Evolutionary conservation across 108 stramenopile genomes (phyloP), one percentile per base, ranked within the genome.

Genomic region (Conticribra guillardii): DNA sequence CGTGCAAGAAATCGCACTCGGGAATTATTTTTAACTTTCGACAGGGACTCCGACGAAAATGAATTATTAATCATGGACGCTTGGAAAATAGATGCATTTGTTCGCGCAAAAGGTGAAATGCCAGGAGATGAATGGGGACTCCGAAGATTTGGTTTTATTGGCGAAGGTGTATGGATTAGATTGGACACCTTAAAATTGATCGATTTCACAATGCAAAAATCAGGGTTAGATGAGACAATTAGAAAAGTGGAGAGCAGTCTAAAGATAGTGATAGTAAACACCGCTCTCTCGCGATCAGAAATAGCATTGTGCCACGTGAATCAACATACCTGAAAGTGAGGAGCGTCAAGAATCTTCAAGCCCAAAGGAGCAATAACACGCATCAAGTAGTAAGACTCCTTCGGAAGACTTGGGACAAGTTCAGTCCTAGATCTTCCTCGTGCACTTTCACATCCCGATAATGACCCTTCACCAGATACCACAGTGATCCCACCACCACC

Each of bases 321-420:
- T 27, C 8, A 1, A 28, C 60, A 17, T 29, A 73, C 72, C 71
- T 95, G 93, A 79, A 90, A 90, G 32, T 95, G 89, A 24, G 90
- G 89, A 37, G 90, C 87, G 79, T 95, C 93, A 41, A 95, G 64
- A 54, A 95, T 92, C 62, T 91, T 90, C 31, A 95, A 76, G 17
- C 93, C 93, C 15, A 77, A 50, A 8, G 91, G 90, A 34, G 89
- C 88, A 55, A 81, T 84, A 3, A 90, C 93, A 67, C 86, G 69
- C 80, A 92, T 85, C 26, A 94, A 60, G 72, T 87, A 91, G 50
- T 81, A 76, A n/a, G 83, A 64, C 34, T 73, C 60, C 9, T 67
- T 73, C 8, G 47, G 57, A n/a, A 0, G 15, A 15, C 4, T 27
- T 49, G 15, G 69, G 15, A 50, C 67, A 24, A 50, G 27, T 52